Conservation (phyloP, 495 filamentous ascomycete genomes). For the Staphylotrichum longicolle region DNA sequence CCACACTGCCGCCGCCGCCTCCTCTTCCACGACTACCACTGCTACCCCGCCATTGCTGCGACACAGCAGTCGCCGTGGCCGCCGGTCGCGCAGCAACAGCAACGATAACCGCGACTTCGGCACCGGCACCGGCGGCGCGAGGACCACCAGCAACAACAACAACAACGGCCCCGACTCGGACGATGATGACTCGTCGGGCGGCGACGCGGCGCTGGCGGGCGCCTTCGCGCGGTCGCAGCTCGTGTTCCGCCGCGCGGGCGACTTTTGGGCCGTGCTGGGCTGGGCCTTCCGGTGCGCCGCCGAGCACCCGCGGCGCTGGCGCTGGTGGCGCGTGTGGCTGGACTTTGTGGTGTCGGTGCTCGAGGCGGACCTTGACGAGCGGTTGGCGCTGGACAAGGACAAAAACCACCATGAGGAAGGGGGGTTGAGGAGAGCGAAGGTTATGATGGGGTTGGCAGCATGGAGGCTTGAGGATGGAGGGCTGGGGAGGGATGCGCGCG, state of each 20-base stretch:
- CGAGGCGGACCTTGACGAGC: conserved; percentile 68
- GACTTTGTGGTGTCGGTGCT: conserved; percentile 75
- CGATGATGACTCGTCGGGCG: conserved; percentile 8
- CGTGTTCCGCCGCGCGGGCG: conserved; percentile 68
- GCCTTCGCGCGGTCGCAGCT: conserved; percentile 62
- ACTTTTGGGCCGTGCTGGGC: conserved; percentile 87
- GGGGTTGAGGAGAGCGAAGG: background rate
- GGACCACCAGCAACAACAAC: conserved; percentile 24
- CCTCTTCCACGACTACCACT: too few relatives aligned
- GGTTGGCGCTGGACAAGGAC: conserved; percentile 39
- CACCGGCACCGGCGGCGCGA: conserved; percentile 18
- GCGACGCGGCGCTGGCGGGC: conserved; percentile 38
- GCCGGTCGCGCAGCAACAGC: too few relatives aligned
- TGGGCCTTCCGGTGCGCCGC: conserved; percentile 94
- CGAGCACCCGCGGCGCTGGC: conserved; percentile 67
- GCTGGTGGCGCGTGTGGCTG: conserved; percentile 78
- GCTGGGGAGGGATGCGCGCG: conserved; percentile 41
- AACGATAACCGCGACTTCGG: conserved; percentile 1
- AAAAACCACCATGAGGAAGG: background rate
- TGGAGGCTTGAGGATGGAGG: too few relatives aligned
- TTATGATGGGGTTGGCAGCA: conserved; percentile 23
- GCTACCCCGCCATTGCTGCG: too few relatives aligned
- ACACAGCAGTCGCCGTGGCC: too few relatives aligned
- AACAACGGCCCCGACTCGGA: background rate
- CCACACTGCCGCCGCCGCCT: conserved; percentile 32